Conservation (phyloP, 768 basidiomycete species). For the Boletus vinaceobasis region DNA sequence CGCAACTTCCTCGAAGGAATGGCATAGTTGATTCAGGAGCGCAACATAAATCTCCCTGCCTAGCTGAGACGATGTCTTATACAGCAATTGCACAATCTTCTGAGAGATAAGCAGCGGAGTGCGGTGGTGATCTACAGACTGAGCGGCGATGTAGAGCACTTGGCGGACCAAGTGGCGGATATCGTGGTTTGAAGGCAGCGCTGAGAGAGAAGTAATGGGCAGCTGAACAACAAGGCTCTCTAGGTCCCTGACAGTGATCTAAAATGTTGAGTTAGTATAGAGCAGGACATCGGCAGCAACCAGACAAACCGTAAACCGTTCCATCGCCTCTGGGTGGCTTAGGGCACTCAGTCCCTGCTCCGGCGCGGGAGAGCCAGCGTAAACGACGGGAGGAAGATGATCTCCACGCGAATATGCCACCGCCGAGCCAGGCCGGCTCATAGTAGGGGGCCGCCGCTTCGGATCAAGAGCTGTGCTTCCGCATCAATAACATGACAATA, state of each 20-base stretch:
- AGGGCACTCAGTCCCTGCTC: constrained; percentile 51
- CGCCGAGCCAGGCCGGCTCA: constrained; percentile 69
- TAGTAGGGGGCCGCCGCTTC: constrained; percentile 46
- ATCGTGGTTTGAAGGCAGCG: constrained; percentile 80
- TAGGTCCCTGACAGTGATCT: constrained; percentile 51
- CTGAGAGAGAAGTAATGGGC: constrained; percentile 65
- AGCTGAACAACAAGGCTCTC: constrained; percentile 78
- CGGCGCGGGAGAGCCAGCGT: constrained; percentile 60
- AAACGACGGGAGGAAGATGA: constrained; percentile 41
- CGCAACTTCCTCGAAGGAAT: constrained; percentile 85
- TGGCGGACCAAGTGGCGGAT: constrained; percentile 82
- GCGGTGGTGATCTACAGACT: constrained; percentile 74
- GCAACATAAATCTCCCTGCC: constrained; percentile 92
- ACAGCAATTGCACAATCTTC: constrained; percentile 92
- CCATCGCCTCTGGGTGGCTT: constrained; percentile 81
- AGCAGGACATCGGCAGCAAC: neutral
- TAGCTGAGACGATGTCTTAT: constrained; percentile 81
- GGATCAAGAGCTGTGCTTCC: constrained; percentile 45
- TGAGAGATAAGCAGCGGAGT: constrained; percentile 93
- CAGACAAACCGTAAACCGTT: constrained; percentile 70
- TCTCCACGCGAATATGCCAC: constrained; percentile 59
- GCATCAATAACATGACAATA: constrained; percentile 12
- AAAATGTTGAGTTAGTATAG: constrained; percentile 2
- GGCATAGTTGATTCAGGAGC: constrained; percentile 85
- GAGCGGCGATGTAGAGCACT: constrained; percentile 76